These are phyloP conservation scores for Kandelia obovata DNA, from an alignment of 345 rosid species.

Conservation along the genomic window DNA sequence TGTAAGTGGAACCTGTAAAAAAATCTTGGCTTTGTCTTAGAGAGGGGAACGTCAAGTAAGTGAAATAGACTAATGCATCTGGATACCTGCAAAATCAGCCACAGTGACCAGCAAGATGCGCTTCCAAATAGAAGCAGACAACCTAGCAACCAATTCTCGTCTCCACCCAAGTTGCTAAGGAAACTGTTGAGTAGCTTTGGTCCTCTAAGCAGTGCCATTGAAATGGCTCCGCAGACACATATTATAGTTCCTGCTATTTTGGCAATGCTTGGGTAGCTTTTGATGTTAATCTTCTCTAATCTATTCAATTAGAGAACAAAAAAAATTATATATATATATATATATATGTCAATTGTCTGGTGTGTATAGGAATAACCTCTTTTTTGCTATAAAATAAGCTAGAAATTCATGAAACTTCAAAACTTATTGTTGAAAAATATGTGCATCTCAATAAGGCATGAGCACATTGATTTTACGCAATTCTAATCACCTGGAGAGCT, in stretches of 20 bases:
- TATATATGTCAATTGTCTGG: too few relatives aligned
- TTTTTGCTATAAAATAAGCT: too few relatives aligned
- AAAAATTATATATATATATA: not conserved
- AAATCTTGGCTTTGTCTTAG: too few relatives aligned
- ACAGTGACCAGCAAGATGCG: slow-evolving; percentile 61
- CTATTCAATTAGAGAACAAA: slow-evolving; percentile 28
- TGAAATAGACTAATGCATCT: not conserved
- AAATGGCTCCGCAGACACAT: slow-evolving; percentile 59
- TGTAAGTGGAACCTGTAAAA: slow-evolving; percentile 53
- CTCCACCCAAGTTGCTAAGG: slow-evolving; percentile 15
- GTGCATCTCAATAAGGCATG: too few relatives aligned
- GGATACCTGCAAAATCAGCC: slow-evolving; percentile 71
- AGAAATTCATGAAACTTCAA: too few relatives aligned
- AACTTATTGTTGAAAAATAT: too few relatives aligned
- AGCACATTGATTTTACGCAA: too few relatives aligned
- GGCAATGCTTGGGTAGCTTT: slow-evolving; percentile 52
- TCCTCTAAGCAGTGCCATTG: slow-evolving; percentile 68
- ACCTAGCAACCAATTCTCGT: slow-evolving; percentile 55
- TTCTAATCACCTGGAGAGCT: too few relatives aligned
- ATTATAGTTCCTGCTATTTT: slow-evolving; percentile 59
- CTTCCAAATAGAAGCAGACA: slow-evolving; percentile 55
- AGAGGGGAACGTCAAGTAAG: not conserved
- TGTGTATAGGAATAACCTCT: too few relatives aligned
- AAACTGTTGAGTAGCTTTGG: slow-evolving; percentile 58
- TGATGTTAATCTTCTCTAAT: slow-evolving; percentile 51